These are phyloP conservation scores for Vigna angularis DNA, from an alignment of 306 rosid species.

Conservation along the genomic window DNA sequence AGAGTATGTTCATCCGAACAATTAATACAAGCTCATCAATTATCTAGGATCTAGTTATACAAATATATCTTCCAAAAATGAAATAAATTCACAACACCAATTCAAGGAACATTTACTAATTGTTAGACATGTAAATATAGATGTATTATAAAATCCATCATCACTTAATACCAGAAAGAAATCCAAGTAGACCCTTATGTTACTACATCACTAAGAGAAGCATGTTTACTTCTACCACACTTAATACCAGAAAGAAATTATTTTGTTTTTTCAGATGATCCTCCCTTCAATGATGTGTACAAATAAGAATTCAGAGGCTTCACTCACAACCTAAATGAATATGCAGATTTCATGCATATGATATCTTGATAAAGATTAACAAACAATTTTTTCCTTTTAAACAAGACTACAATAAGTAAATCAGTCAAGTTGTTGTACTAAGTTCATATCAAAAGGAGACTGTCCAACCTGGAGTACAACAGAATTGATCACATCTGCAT, in stretches of 20 bases:
- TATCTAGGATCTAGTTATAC: neutral
- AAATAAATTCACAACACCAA: constrained; percentile 10
- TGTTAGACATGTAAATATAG: constrained; percentile 26
- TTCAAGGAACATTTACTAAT: neutral
- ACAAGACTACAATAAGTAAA: constrained; percentile 25
- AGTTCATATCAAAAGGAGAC: constrained; percentile 30
- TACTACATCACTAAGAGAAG: constrained; percentile 10
- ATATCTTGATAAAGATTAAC: constrained; percentile 15
- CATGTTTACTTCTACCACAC: constrained; percentile 18
- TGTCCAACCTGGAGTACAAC: constrained; percentile 81
- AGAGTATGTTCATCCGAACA: constrained; percentile 5
- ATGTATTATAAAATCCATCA: constrained; percentile 19
- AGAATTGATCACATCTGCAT: constrained; percentile 88
- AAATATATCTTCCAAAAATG: constrained; percentile 17
- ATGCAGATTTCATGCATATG: neutral
- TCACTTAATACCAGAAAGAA: neutral
- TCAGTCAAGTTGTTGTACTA: constrained; percentile 11
- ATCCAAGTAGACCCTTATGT: neutral
- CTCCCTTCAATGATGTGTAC: neutral
- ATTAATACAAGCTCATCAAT: constrained; percentile 17
- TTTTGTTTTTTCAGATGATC: neutral
- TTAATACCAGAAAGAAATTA: neutral
- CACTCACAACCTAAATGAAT: constrained; percentile 5
- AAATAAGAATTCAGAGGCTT: constrained; percentile 27
- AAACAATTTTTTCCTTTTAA: constrained; percentile 29